Evolutionary conservation across 495 filamentous ascomycete species (phyloP).

Genomic region (Clohesyomyces aquaticus): DNA sequence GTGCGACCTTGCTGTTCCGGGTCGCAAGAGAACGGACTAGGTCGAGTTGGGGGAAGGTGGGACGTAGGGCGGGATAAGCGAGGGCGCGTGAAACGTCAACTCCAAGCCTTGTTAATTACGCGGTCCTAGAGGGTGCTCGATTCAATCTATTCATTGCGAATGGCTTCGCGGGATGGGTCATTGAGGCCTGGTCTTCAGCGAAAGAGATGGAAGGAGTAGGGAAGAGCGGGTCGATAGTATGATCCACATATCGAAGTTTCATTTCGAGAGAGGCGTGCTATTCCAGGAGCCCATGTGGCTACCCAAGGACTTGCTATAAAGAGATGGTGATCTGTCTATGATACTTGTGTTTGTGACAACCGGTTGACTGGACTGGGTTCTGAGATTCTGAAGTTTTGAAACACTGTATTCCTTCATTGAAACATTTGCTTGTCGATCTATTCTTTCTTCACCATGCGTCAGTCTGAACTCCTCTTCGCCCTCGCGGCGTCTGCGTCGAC

Average conservation of each 20-base stretch:
- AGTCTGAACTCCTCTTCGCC: conserved; percentile 6
- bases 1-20: background rate
- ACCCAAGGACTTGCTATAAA: background rate
- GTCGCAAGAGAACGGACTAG: background rate
- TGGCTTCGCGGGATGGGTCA: background rate
- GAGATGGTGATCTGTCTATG: background rate
- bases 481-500: background rate
- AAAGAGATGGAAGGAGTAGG: background rate
- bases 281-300: no score
- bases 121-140: background rate
- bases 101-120: background rate
- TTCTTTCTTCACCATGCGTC: background rate
- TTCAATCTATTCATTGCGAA: background rate
- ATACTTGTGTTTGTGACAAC: no score
- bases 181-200: background rate
- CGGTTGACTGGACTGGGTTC: background rate
- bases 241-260: background rate
- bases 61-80: background rate
- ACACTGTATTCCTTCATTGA: no score
- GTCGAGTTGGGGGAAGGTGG: background rate
- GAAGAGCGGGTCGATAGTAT: background rate
- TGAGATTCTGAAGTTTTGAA: no score
- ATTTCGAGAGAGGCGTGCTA: background rate
- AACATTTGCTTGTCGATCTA: no score
- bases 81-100: background rate